These are phyloP conservation scores for Zasmidium angulare DNA, from an alignment of 2,329 filamentous ascomycete genomes.

Conservation along the genomic window DNA sequence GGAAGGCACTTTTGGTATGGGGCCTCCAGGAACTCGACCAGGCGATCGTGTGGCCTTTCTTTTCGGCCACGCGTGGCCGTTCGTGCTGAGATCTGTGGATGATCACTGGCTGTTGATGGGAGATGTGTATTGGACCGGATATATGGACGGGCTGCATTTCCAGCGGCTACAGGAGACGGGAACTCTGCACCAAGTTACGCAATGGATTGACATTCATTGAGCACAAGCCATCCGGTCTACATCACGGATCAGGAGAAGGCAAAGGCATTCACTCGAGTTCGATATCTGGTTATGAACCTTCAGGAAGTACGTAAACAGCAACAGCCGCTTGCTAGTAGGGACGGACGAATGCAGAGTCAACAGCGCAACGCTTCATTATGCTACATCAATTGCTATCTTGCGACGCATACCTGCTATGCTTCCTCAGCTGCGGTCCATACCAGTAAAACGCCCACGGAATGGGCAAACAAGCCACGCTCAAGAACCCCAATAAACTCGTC, in stretches of 20 bases:
- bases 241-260: too few species aligned
- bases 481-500: conserved; percentile 40
- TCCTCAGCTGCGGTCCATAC: conserved; percentile 14
- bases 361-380: too few species aligned
- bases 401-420: conserved; percentile 14
- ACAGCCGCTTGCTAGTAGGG: too few species aligned
- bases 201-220: background rate
- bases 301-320: too few species aligned
- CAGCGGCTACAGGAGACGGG: background rate
- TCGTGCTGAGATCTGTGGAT: background rate
- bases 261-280: too few species aligned
- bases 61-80: background rate
- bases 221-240: too few species aligned
- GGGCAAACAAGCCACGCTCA: conserved; percentile 31
- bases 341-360: too few species aligned
- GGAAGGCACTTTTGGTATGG: background rate
- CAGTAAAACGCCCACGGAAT: conserved; percentile 32
- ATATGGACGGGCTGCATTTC: background rate
- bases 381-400: conserved; percentile 1
- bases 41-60: background rate
- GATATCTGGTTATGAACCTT: too few species aligned
- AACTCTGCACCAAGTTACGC: background rate
- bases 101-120: background rate
- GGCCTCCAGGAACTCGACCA: background rate
- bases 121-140: background rate